Evolutionary conservation across 2,329 filamentous ascomycete genomes (phyloP), one percentile per base, ranked within the genome.

Genomic region (Immersiporthe knoxdaviesiana): DNA sequence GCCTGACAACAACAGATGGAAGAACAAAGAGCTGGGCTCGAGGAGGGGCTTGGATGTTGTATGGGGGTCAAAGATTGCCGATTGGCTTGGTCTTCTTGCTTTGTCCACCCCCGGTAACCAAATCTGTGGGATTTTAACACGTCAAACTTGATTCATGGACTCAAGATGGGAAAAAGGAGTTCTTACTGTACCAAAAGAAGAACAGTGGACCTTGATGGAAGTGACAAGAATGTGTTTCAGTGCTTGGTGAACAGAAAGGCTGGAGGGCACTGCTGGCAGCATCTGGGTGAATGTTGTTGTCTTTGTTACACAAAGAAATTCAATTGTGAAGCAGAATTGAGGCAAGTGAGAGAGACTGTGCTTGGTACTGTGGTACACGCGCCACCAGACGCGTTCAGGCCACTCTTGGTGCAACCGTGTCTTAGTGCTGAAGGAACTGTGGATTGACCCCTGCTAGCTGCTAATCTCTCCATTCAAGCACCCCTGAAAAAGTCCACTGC

Each of bases 311-410:
- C 12, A 27, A 27, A 47, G 24, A 30, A 7, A 18, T 16, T 56
- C 27, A 8, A 30, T 6, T 18, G 11, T 56, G 27, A 3, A 56
- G 14, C 30, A 14, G 0, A 18, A 56, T 3, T 21, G 3, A 30
- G 52, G 50, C 50, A 54, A 56, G 24, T 56, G 7, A 30, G 52
- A 56, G 12, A 18, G 8, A 47, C 21, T 47, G 21, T 8, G 12
- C 21, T 50, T 30, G 39, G 41, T 16, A 63, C 37, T 11, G 37
- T 35, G 11, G 41, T 41, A n/a, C 12, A 32, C 61, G 41, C 61
- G 60, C 60, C 11, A 62, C 18, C 14, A 32, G 61, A 63, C 61
- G 61, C 61, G 61, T 63, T 27, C n/a, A 16, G 16, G 14, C 10
- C 24, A 14, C 35, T 35, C 14, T 47, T 32, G 10, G 12, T 6